A percentile compares a stretch with the other conserved stretches of the same genome.
These are phyloP conservation scores for Naematelia aurantialba DNA, from an alignment of 768 basidiomycete species.

Conservation along the genomic window DNA sequence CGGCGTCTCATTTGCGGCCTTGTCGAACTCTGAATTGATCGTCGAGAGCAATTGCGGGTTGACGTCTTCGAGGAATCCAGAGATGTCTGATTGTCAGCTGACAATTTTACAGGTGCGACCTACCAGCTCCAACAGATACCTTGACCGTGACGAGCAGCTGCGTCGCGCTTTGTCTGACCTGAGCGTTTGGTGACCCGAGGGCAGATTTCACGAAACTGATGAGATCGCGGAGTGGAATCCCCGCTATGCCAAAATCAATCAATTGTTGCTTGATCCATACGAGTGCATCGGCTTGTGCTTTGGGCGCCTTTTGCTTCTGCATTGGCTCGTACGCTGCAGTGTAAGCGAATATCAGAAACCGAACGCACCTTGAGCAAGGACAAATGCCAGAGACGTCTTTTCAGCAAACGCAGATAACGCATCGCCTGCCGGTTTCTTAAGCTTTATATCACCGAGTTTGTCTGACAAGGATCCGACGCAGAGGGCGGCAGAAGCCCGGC, in stretches of 20 bases:
- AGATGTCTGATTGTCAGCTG: slow-evolving; percentile 62
- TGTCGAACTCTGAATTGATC: slow-evolving; percentile 87
- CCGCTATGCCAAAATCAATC: slow-evolving; percentile 84
- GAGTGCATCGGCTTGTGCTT: slow-evolving; percentile 86
- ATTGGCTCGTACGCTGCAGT: slow-evolving; percentile 81
- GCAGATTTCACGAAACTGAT: slow-evolving; percentile 86
- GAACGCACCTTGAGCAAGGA: slow-evolving; percentile 76
- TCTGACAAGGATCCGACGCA: slow-evolving; percentile 78
- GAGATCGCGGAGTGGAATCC: slow-evolving; percentile 72
- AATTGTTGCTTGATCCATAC: slow-evolving; percentile 82
- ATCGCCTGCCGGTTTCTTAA: slow-evolving; percentile 95
- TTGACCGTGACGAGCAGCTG: slow-evolving; percentile 86
- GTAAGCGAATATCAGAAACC: background rate
- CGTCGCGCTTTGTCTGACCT: slow-evolving; percentile 88
- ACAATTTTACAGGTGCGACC: slow-evolving; percentile 27
- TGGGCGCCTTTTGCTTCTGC: slow-evolving; percentile 93
- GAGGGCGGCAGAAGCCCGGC: slow-evolving; percentile 76
- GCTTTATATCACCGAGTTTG: slow-evolving; percentile 91
- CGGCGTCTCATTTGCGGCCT: slow-evolving; percentile 69
- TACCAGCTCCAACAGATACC: slow-evolving; percentile 84
- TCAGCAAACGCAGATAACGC: slow-evolving; percentile 78
- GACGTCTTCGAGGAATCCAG: slow-evolving; percentile 85
- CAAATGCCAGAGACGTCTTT: slow-evolving; percentile 89
- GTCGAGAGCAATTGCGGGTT: slow-evolving; percentile 90
- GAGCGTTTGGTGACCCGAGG: slow-evolving; percentile 88